A percentile compares a stretch with the other conserved stretches of the same genome.
phyloP scores from a whole-genome alignment of 2,329 filamentous ascomycete species.

The Sporothrix pallida region DNA sequence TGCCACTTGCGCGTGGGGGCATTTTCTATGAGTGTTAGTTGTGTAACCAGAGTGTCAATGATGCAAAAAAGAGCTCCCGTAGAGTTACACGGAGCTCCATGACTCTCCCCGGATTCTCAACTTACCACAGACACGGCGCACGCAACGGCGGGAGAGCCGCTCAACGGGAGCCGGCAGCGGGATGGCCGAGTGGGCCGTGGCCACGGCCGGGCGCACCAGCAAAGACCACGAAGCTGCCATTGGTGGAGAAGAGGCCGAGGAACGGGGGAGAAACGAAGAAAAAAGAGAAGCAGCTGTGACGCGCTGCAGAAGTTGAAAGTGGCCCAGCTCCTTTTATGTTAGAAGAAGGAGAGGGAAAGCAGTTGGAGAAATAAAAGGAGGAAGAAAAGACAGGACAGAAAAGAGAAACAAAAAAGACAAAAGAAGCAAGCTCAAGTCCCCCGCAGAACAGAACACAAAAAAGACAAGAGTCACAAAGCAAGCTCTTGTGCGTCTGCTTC shows the following conservation, averaged over 20 bases:
- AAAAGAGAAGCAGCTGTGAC: constrained; percentile 5
- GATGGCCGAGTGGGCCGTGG: constrained; percentile 36
- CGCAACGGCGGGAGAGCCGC: constrained; percentile 35
- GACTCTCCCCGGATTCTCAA: background rate
- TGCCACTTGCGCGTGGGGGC: constrained; percentile 46
- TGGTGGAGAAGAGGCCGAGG: background rate
- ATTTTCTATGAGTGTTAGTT: background rate
- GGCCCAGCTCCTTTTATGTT: constrained; percentile 14
- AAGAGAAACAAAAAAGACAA: background rate
- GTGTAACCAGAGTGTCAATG: background rate
- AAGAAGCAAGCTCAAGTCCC: background rate
- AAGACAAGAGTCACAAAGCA: constrained; percentile 9
- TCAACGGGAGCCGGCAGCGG: constrained; percentile 34
- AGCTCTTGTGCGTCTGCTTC: background rate
- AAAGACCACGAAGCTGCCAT: constrained; percentile 38
- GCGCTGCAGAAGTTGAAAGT: background rate
- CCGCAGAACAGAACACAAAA: no score
- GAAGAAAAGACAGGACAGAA: background rate
- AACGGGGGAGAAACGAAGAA: background rate
- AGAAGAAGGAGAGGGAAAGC: background rate
- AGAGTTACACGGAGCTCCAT: no score
- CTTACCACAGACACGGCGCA: constrained; percentile 37
- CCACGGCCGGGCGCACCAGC: constrained; percentile 39
- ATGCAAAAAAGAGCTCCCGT: no score
- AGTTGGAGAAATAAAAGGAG: background rate